Conservation (phyloP, 2,329 filamentous ascomycete species). For the Colletotrichum destructivum region DNA sequence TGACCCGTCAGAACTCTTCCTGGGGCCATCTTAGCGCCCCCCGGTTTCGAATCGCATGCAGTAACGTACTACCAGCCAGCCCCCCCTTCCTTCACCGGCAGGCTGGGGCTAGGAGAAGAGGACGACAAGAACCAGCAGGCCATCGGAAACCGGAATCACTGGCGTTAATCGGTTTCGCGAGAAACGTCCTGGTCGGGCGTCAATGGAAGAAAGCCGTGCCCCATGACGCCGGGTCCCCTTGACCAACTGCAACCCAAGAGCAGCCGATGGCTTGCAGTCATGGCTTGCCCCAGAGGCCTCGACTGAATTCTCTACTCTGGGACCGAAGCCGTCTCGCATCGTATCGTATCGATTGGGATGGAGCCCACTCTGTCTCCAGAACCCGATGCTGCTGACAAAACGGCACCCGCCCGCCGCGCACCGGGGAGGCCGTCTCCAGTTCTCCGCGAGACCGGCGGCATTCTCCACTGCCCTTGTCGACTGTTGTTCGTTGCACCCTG, state of each 20-base stretch:
- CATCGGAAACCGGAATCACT: not conserved
- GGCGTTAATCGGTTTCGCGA: conserved; percentile 3
- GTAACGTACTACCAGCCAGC: no score
- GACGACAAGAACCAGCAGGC: not conserved
- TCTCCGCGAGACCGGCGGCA: conserved; percentile 11
- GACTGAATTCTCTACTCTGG: not conserved
- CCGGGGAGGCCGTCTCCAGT: conserved; percentile 17
- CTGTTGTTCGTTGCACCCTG: not conserved
- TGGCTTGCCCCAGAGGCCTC: not conserved
- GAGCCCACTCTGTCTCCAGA: conserved; percentile 11
- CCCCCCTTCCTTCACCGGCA: not conserved
- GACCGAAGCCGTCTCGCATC: not conserved
- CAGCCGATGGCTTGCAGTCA: conserved; percentile 12
- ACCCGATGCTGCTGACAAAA: conserved; percentile 20
- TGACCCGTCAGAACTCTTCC: not conserved
- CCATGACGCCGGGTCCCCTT: not conserved
- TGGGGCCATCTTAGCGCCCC: not conserved
- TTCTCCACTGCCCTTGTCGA: conserved; percentile 4
- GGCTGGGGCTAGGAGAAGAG: not conserved
- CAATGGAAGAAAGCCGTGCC: not conserved
- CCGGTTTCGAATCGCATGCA: conserved; percentile 15
- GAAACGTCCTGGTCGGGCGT: not conserved
- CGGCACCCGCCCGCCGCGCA: not conserved
- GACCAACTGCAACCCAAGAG: not conserved
- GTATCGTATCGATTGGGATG: not conserved